phyloP scores from a whole-genome alignment of 352 stramenopile genomes.

The Phytopythium mirpurense region DNA sequence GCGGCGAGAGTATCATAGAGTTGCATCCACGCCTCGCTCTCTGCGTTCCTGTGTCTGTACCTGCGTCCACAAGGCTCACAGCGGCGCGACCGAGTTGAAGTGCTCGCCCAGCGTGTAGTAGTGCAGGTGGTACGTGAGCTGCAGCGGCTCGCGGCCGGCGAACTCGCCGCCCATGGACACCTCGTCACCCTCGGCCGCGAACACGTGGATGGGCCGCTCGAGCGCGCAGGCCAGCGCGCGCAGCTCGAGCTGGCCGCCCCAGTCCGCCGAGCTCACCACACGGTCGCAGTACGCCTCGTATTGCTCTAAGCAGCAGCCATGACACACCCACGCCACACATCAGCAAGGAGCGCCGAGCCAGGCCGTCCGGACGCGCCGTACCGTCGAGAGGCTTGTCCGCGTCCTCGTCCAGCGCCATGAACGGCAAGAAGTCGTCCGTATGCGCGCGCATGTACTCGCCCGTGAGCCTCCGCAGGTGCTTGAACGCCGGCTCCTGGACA shows the following conservation, averaged over 20 bases:
- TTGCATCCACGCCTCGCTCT: too few relatives aligned
- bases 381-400: slow-evolving; percentile 23
- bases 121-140: slow-evolving; percentile 94
- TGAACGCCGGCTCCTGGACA: slow-evolving; percentile 35
- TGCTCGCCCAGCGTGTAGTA: slow-evolving; percentile 99
- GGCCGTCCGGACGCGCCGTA: slow-evolving; percentile 4
- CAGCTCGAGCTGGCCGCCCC: slow-evolving; percentile 96
- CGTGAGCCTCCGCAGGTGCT: slow-evolving; percentile 64
- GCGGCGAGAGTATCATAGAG: slow-evolving; percentile 2
- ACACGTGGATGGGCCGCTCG: slow-evolving; percentile 90
- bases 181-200: slow-evolving; percentile 79
- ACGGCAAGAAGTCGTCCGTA: slow-evolving; percentile 90
- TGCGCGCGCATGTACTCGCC: slow-evolving; percentile 80
- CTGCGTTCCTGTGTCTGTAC: too few relatives aligned
- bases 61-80: too few relatives aligned
- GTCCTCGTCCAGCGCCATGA: slow-evolving; percentile 73
- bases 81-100: slow-evolving; percentile 93
- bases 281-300: slow-evolving; percentile 92
- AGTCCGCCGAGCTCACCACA: slow-evolving; percentile 91
- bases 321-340: too few relatives aligned
- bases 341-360: too few relatives aligned
- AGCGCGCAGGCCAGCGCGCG: slow-evolving; percentile 88
- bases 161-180: slow-evolving; percentile 91
- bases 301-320: slow-evolving; percentile 20
- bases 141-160: slow-evolving; percentile 58